Percentiles rank a stretch among this genome's conserved stretches.
Evolutionary conservation across 2,329 filamentous ascomycete genomes (phyloP).

Genomic region (Alternaria triticina): DNA sequence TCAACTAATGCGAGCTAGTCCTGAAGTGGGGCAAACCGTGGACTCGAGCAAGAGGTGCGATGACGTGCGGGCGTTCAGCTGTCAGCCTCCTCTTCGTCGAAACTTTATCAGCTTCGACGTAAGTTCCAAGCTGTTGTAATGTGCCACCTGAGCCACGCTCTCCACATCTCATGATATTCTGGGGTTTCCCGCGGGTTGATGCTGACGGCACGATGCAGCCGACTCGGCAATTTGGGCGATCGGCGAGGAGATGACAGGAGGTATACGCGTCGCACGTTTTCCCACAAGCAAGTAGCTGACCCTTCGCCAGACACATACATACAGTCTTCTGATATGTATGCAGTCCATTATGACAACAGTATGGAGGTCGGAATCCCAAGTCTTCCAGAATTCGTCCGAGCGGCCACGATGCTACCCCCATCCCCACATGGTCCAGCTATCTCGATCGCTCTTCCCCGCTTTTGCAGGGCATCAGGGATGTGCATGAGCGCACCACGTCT

Average conservation of each 20-base stretch:
- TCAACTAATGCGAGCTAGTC: background rate
- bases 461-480: conserved; percentile 6
- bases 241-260: background rate
- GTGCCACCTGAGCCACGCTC: background rate
- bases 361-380: conserved; percentile 5
- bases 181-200: background rate
- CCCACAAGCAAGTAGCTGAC: background rate
- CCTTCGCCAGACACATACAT: background rate
- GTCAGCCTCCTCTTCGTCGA: background rate
- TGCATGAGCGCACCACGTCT: background rate
- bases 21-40: background rate
- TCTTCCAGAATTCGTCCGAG: conserved; percentile 5
- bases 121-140: background rate
- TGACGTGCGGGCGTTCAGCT: background rate
- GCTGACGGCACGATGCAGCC: background rate
- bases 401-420: background rate
- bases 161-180: background rate
- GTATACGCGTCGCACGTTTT: background rate
- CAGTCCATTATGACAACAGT: background rate
- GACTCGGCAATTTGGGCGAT: background rate
- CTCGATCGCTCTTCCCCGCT: conserved; percentile 20
- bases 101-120: background rate
- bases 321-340: background rate
- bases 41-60: background rate
- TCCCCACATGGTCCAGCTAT: conserved; percentile 3